Percentiles rank a stretch among this genome's conserved stretches.
These are phyloP conservation scores for Colletotrichum cuscutae DNA, from an alignment of 2,329 filamentous ascomycete genomes.

Conservation along the genomic window DNA sequence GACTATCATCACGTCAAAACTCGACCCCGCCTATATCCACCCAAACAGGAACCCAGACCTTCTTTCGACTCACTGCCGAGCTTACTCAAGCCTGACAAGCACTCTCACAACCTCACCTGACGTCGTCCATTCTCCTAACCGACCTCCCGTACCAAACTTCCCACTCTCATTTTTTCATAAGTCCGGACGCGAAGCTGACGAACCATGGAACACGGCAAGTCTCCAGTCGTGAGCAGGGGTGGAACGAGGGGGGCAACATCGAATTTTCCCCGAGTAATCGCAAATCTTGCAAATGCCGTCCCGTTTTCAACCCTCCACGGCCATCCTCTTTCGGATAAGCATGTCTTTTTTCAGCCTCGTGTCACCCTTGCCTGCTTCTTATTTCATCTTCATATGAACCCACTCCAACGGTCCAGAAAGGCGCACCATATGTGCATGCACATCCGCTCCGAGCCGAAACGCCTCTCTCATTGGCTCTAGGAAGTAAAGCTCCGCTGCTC, in stretches of 20 bases:
- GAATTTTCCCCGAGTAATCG: background rate
- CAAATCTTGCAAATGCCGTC: background rate
- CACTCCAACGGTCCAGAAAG: background rate
- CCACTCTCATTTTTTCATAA: background rate
- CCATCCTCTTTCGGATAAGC: background rate
- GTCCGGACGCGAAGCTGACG: background rate
- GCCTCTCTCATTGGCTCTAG: slow-evolving; percentile 10
- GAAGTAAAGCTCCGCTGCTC: background rate
- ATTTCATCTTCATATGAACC: background rate
- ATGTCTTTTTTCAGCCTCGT: background rate
- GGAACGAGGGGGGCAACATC: background rate
- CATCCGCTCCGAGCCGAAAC: slow-evolving; percentile 1
- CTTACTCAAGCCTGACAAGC: background rate
- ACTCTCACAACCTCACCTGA: background rate
- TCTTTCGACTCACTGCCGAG: background rate
- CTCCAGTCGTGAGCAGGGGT: background rate
- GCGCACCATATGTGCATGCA: background rate
- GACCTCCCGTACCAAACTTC: background rate
- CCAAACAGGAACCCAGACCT: background rate
- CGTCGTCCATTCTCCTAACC: background rate
- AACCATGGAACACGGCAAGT: background rate
- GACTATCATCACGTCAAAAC: background rate
- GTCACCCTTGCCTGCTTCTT: background rate
- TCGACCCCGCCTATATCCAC: background rate
- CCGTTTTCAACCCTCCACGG: background rate